Evolutionary conservation across 2,329 filamentous ascomycete species (phyloP).

Genomic region (Talaromyces rugulosus): DNA sequence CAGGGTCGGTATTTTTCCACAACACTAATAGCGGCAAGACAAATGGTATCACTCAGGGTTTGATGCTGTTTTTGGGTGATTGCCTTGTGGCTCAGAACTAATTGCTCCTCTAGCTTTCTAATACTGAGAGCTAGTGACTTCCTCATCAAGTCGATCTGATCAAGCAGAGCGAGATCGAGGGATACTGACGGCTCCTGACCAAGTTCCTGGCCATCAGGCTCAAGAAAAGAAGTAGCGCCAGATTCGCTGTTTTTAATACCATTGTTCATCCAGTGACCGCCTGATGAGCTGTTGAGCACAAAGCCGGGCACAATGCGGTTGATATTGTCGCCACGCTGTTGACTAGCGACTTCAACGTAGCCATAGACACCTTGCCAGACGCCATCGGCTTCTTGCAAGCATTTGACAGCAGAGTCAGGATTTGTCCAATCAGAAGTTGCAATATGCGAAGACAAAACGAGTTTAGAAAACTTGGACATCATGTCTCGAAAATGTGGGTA

Average conservation of each 20-base stretch:
- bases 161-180: slow-evolving; percentile 72
- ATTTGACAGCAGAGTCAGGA: slow-evolving; percentile 90
- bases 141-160: slow-evolving; percentile 81
- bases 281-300: slow-evolving; percentile 75
- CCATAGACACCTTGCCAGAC: slow-evolving; percentile 91
- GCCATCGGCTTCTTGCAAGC: slow-evolving; percentile 93
- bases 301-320: slow-evolving; percentile 92
- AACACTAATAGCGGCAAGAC: slow-evolving; percentile 71
- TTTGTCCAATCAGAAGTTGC: slow-evolving; percentile 94
- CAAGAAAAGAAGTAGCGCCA: slow-evolving; percentile 66
- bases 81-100: slow-evolving; percentile 73
- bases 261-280: slow-evolving; percentile 80
- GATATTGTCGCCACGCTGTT: slow-evolving; percentile 89
- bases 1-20: slow-evolving; percentile 87
- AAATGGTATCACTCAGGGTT: slow-evolving; percentile 76
- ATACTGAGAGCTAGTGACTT: slow-evolving; percentile 80
- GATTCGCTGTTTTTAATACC: slow-evolving; percentile 61
- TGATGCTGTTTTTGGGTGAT: slow-evolving; percentile 75
- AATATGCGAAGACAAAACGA: slow-evolving; percentile 96
- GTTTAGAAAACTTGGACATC: slow-evolving; percentile 99
- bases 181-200: slow-evolving; percentile 65
- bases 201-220: slow-evolving; percentile 77
- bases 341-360: slow-evolving; percentile 90
- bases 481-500: slow-evolving; percentile 98
- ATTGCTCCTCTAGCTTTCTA: slow-evolving; percentile 78